Conservation (phyloP, 2,329 filamentous ascomycete species). For the Lachnellula occidentalis region DNA sequence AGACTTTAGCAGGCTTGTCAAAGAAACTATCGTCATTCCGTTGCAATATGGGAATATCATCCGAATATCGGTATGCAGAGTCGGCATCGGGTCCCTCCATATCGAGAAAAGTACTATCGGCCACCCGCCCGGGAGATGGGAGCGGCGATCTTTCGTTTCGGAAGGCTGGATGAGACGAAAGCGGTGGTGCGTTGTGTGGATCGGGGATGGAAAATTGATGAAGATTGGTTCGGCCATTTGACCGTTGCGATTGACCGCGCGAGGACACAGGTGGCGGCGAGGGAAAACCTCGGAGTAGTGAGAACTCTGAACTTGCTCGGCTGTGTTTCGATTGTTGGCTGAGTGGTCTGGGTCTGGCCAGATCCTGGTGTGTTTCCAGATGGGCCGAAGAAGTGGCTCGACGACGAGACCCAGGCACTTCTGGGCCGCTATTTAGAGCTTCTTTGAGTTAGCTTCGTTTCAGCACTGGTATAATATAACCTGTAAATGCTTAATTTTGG, state of each 20-base stretch:
- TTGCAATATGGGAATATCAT: constrained; percentile 62
- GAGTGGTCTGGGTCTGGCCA: constrained; percentile 49
- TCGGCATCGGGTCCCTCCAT: constrained; percentile 64
- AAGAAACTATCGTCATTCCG: constrained; percentile 59
- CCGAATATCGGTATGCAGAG: constrained; percentile 58
- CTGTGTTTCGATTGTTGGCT: constrained; percentile 62
- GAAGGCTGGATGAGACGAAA: constrained; percentile 30
- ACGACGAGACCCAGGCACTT: constrained; percentile 41
- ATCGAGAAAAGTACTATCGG: constrained; percentile 27
- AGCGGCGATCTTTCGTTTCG: constrained; percentile 23
- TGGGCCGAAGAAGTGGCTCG: constrained; percentile 58
- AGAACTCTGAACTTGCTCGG: constrained; percentile 67
- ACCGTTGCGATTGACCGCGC: constrained; percentile 24
- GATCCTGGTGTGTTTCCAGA: constrained; percentile 50
- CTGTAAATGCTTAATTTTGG: background rate
- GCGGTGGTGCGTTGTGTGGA: constrained; percentile 27
- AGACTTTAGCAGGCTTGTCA: constrained; percentile 45
- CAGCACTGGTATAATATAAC: background rate
- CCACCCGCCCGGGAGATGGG: constrained; percentile 15
- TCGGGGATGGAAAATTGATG: constrained; percentile 27
- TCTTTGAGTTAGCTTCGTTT: constrained; percentile 5
- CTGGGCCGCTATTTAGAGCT: constrained; percentile 13
- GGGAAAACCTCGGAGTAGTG: constrained; percentile 49
- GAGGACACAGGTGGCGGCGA: constrained; percentile 38
- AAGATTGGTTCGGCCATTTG: constrained; percentile 30